These are phyloP conservation scores for Lathyrus oleraceus DNA, from an alignment of 306 rosid species.

Conservation along the genomic window DNA sequence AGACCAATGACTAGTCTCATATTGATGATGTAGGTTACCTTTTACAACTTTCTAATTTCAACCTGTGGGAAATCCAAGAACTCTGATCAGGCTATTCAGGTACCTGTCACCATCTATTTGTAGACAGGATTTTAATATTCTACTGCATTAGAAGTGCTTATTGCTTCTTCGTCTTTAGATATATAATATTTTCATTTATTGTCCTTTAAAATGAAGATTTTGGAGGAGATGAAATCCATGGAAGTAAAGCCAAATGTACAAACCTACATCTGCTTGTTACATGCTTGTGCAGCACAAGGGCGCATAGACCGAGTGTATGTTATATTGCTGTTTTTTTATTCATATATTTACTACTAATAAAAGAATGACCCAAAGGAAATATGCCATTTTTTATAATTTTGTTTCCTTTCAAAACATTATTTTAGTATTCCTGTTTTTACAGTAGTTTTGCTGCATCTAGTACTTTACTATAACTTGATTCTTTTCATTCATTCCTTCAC, in stretches of 20 bases:
- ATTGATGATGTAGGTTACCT: constrained; percentile 57
- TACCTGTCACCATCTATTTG: constrained; percentile 28
- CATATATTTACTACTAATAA: background rate
- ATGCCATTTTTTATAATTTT: background rate
- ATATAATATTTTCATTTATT: constrained; percentile 16
- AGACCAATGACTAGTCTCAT: constrained; percentile 27
- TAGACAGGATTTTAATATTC: constrained; percentile 5
- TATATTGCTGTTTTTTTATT: constrained; percentile 1
- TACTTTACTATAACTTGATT: background rate
- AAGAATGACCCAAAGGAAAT: background rate
- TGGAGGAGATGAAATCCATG: constrained; percentile 83
- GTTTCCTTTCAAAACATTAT: background rate
- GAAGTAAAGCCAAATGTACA: constrained; percentile 81
- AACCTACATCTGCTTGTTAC: constrained; percentile 82
- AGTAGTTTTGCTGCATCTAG: background rate
- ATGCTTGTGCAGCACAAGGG: constrained; percentile 87
- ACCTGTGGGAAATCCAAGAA: constrained; percentile 82
- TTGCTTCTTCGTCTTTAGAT: background rate
- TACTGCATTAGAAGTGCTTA: constrained; percentile 14
- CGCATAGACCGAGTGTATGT: constrained; percentile 85
- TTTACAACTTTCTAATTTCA: constrained; percentile 76
- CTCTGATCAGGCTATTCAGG: constrained; percentile 84
- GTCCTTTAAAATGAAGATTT: constrained; percentile 52
- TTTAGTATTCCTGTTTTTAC: background rate
- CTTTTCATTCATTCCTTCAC: background rate